Base-by-base conservation (phyloP, 768 basidiomycete genomes). In the Pleurotus tuoliensis region DNA sequence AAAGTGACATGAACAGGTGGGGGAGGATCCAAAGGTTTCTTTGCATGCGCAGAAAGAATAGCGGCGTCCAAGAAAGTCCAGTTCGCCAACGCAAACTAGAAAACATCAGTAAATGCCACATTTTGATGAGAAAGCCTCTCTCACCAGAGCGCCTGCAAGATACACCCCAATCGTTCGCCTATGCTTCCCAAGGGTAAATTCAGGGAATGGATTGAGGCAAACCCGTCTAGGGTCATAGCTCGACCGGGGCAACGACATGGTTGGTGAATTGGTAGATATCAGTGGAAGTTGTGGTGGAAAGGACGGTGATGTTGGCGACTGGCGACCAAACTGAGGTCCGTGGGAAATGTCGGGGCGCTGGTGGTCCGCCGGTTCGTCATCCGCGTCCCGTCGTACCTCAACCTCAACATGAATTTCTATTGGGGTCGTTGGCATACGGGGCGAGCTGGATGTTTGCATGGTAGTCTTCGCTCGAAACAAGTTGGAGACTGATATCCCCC, bases 21-120 rank as follows among this genome's bases (percentile, higher is more conserved):
- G 0, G 84, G 82, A 51, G 84, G 77, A 62, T 87, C 79, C 2
- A 88, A 88, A 3, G 92, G 90, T 1, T 90, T 73, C 54, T 82
- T 83, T 0, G 93, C 92, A 64, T 96, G 92, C 3, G 90, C 84
- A 8, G 94, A 97, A 40, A 94, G 80, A 54, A 98, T 86, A 20
- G 88, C 87, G 12, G 97, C 96, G 64, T 98, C 96, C 56, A 98
- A 76, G 73, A 99, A 94, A 3, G 89, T 81, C 94, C 96, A 98
- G 70, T 92, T 92, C 25, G 93, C 95, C 16, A 98, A 75, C 0
- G 94, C 92, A 70, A 98, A 98, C 95, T 95, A n/a, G 49, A 47
- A 46, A 52, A 55, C 50, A 7, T 25, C 27, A 24, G 48, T 3
- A 7, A 49, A n/a, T 30, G 11, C 15, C 15, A 9, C 22, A 47